Evolutionary conservation across 306 rosid species (phyloP).

Genomic region (Inga oerstediana): DNA sequence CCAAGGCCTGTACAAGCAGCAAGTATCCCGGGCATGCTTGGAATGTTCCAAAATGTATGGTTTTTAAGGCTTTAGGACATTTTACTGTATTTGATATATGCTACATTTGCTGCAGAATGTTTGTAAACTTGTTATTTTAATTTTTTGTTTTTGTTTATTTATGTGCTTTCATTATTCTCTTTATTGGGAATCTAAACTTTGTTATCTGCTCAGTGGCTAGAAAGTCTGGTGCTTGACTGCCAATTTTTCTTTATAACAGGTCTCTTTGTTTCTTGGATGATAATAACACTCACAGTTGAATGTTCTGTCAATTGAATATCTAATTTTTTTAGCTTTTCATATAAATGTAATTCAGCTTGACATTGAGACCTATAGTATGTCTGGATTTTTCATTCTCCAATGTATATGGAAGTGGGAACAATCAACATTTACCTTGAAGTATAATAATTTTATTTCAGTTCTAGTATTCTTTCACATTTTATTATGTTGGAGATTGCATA

Average conservation of each 20-base stretch:
- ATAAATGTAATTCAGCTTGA: neutral
- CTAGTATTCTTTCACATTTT: neutral
- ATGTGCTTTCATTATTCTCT: neutral
- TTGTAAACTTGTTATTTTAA: neutral
- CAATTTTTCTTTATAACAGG: neutral
- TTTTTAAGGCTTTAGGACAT: constrained; percentile 8
- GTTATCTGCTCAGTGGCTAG: neutral
- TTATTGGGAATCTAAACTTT: neutral
- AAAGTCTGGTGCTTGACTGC: neutral
- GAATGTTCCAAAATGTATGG: constrained; percentile 96
- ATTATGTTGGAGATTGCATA: neutral
- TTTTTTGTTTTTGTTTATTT: neutral
- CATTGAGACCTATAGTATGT: neutral
- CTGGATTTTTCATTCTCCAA: neutral
- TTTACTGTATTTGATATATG: neutral
- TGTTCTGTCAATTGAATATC: neutral
- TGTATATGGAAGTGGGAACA: neutral
- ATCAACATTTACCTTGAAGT: neutral
- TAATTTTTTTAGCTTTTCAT: neutral
- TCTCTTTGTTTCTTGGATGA: neutral
- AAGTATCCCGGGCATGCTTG: constrained; percentile 99
- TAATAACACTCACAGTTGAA: neutral
- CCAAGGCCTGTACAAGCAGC: constrained; percentile 99
- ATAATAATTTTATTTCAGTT: neutral
- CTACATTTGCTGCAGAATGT: neutral